These are phyloP conservation scores for Blastobotrys proliferans DNA, from an alignment of 1,139 yeast genomes.

Conservation along the genomic window DNA sequence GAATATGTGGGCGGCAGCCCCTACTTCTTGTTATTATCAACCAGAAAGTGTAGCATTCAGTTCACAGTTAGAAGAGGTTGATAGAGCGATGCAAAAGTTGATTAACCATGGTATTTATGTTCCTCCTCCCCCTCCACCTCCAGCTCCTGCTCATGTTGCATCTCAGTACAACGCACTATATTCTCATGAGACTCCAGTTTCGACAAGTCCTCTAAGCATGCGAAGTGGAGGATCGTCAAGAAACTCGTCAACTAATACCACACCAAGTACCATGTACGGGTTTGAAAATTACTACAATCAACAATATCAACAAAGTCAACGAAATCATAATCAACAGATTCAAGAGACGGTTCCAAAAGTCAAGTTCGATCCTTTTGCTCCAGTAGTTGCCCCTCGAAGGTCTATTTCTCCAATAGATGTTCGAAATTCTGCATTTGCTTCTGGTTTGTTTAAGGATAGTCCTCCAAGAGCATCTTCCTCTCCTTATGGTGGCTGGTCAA, in stretches of 20 bases:
- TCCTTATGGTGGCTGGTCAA: background rate
- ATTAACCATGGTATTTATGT: slow-evolving; percentile 4
- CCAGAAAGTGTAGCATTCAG: slow-evolving; percentile 9
- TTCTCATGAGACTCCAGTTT: background rate
- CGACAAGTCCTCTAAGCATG: background rate
- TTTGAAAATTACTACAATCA: no score
- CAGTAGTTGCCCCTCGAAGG: slow-evolving; percentile 5
- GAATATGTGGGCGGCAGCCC: no score
- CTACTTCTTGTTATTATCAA: background rate
- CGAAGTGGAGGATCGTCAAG: no score
- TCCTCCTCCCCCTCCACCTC: background rate
- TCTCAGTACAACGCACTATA: no score
- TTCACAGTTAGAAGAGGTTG: slow-evolving; percentile 15
- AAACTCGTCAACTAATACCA: no score
- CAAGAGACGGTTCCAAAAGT: no score
- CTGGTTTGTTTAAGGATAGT: slow-evolving; percentile 5
- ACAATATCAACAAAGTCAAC: no score
- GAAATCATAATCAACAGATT: background rate
- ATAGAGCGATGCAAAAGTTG: slow-evolving; percentile 13
- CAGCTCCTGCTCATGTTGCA: no score
- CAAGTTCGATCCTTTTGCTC: slow-evolving; percentile 14
- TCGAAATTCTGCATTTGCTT: background rate
- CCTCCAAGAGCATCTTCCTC: background rate
- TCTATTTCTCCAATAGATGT: background rate
- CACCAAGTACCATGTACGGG: background rate